Percentiles rank a stretch among this genome's conserved stretches.
Conservation (phyloP, 139 green algal genomes). For the Picochlorum sp. region DNA sequence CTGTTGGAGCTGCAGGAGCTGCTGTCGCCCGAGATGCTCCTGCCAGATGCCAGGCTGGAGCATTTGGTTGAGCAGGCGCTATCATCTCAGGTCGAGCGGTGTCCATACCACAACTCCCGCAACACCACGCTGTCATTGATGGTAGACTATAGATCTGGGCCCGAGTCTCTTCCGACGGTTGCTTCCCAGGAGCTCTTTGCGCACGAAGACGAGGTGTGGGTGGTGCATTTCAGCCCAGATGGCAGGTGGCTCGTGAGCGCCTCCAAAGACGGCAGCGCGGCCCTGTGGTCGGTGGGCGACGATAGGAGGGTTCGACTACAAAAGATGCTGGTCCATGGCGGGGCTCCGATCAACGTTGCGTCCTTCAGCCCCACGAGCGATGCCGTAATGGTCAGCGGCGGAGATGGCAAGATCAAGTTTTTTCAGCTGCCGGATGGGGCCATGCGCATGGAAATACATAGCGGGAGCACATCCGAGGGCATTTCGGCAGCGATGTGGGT, state of each 20-base stretch:
- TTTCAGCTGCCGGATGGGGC: slow-evolving; percentile 23
- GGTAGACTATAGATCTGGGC: slow-evolving; percentile 56
- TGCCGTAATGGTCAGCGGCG: slow-evolving; percentile 8
- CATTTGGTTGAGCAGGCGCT: slow-evolving; percentile 54
- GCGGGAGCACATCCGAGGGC: not conserved
- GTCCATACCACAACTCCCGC: slow-evolving; percentile 54
- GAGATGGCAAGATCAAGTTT: slow-evolving; percentile 34
- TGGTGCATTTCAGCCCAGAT: slow-evolving; percentile 6
- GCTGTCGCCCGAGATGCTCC: slow-evolving; percentile 36
- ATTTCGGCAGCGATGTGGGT: slow-evolving; percentile 64
- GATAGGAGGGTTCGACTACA: not conserved
- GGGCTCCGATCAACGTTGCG: slow-evolving; percentile 26
- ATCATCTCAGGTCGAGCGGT: slow-evolving; percentile 24
- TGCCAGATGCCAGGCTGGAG: slow-evolving; percentile 59
- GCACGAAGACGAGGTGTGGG: slow-evolving; percentile 42
- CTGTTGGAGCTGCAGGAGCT: slow-evolving; percentile 20
- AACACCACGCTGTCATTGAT: slow-evolving; percentile 39
- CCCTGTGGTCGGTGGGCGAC: slow-evolving; percentile 38
- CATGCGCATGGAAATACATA: not conserved
- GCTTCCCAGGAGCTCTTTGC: slow-evolving; percentile 23
- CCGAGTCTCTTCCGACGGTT: slow-evolving; percentile 55
- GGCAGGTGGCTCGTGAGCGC: slow-evolving; percentile 55
- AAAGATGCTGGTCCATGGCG: not conserved
- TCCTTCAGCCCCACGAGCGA: slow-evolving; percentile 48
- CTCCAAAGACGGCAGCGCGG: slow-evolving; percentile 55